A percentile compares a stretch with the other conserved stretches of the same genome.
Evolutionary conservation across 371 early-diverging fungal genomes (phyloP).

Genomic region (Mucor indicus): DNA sequence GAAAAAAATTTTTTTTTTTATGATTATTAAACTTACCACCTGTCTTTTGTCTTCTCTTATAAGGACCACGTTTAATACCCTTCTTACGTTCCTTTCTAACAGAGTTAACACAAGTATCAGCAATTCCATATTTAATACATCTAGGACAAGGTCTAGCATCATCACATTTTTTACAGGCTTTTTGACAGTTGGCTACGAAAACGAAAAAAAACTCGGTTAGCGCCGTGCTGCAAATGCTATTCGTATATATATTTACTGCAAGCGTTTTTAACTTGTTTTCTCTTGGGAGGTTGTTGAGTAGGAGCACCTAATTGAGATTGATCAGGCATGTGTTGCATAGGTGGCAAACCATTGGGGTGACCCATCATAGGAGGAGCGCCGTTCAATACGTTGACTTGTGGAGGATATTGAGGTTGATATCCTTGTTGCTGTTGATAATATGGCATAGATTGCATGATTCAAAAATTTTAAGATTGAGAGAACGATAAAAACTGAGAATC

Average conservation of each 20-base stretch:
- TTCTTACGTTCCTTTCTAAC: conserved; percentile 83
- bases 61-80: conserved; percentile 85
- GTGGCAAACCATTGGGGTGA: conserved; percentile 31
- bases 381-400: conserved; percentile 11
- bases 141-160: conserved; percentile 84
- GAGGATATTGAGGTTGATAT: conserved; percentile 32
- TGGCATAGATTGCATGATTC: conserved; percentile 34
- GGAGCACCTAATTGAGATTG: conserved; percentile 10
- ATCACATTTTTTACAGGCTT: conserved; percentile 93
- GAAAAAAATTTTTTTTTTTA: background rate
- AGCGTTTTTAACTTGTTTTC: conserved; percentile 51
- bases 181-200: conserved; percentile 78
- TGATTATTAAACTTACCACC: conserved; percentile 11
- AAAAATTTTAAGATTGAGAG: background rate
- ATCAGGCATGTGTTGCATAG: conserved; percentile 28
- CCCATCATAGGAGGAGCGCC: conserved; percentile 19
- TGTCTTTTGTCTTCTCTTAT: conserved; percentile 59
- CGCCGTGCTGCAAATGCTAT: background rate
- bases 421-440: conserved; percentile 34
- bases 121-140: conserved; percentile 76
- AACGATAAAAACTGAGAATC: conserved; percentile 9
- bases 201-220: background rate
- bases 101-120: conserved; percentile 77
- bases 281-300: conserved; percentile 18
- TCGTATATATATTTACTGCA: conserved; percentile 36